Conservation (phyloP, 768 basidiomycete species). For the Phlegmacium glaucopus region DNA sequence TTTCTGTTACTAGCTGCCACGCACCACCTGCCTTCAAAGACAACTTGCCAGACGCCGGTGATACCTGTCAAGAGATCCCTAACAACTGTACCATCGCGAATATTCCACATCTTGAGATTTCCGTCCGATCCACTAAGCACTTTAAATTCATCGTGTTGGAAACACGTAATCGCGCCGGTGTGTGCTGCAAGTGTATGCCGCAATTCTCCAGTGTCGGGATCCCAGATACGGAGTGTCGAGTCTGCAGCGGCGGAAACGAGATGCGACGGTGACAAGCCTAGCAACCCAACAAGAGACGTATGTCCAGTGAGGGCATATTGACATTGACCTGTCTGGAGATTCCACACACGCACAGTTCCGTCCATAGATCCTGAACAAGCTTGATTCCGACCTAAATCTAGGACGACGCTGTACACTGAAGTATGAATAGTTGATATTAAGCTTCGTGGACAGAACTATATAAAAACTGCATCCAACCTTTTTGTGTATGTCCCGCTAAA, state of each 20-base stretch:
- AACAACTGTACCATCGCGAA: slow-evolving; percentile 80
- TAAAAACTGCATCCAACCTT: slow-evolving; percentile 50
- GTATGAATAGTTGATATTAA: not conserved
- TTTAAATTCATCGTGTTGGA: slow-evolving; percentile 98
- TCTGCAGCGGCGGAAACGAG: slow-evolving; percentile 97
- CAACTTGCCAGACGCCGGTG: slow-evolving; percentile 96
- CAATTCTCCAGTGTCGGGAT: slow-evolving; percentile 78
- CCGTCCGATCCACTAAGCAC: slow-evolving; percentile 95
- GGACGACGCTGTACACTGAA: slow-evolving; percentile 91
- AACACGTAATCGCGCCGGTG: slow-evolving; percentile 98
- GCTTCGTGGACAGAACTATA: not conserved
- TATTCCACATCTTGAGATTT: slow-evolving; percentile 97
- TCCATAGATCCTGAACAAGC: slow-evolving; percentile 99
- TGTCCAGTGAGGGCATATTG: slow-evolving; percentile 84
- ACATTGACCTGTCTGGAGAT: slow-evolving; percentile 76
- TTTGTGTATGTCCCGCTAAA: slow-evolving; percentile 85
- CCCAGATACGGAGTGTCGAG: slow-evolving; percentile 93
- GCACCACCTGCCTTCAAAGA: slow-evolving; percentile 91
- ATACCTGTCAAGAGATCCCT: slow-evolving; percentile 89
- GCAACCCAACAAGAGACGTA: slow-evolving; percentile 90
- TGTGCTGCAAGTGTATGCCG: slow-evolving; percentile 85
- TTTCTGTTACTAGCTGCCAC: slow-evolving; percentile 89
- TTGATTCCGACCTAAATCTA: slow-evolving; percentile 82
- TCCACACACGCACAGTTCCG: slow-evolving; percentile 95
- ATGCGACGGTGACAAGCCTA: slow-evolving; percentile 84